A percentile compares a stretch with the other conserved stretches of the same genome.
Evolutionary conservation across 345 rosid genomes (phyloP).

Genomic region (Murraya koenigii): DNA sequence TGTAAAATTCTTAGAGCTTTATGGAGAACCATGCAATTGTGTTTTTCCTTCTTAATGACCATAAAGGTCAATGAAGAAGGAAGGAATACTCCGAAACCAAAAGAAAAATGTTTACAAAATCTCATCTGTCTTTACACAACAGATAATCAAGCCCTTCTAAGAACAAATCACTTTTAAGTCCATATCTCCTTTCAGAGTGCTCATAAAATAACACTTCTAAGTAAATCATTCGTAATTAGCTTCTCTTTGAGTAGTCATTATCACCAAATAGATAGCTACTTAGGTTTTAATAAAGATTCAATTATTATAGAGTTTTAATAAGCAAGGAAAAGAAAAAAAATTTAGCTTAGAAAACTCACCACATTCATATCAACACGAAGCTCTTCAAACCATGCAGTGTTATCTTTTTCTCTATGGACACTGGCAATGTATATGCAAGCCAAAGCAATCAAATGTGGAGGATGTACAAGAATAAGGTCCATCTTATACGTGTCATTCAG

Average conservation of each 20-base stretch:
- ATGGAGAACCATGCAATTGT: not conserved
- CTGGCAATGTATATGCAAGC: slow-evolving; percentile 93
- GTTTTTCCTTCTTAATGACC: not conserved
- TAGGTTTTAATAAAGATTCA: not conserved
- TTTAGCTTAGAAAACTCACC: slow-evolving; percentile 43
- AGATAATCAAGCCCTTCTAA: not conserved
- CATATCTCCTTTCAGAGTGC: not conserved
- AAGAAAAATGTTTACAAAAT: not conserved
- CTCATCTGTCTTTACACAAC: not conserved
- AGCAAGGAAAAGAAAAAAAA: not conserved
- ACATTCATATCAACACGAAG: slow-evolving; percentile 95
- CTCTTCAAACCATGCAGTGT: slow-evolving; percentile 95
- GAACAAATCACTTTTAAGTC: not conserved
- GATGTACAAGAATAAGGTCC: slow-evolving; percentile 90
- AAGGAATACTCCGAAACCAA: not conserved
- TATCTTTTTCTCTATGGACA: slow-evolving; percentile 71
- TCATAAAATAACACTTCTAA: not conserved
- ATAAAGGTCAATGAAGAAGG: not conserved
- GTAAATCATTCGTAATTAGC: not conserved
- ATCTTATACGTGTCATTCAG: slow-evolving; percentile 93
- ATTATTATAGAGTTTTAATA: not conserved
- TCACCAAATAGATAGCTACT: not conserved
- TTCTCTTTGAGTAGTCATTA: not conserved
- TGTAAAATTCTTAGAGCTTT: not conserved
- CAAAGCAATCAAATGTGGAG: slow-evolving; percentile 82